A percentile compares a stretch with the other conserved stretches of the same genome.
phyloP scores from a whole-genome alignment of 305 asterid genomes.

The Solanum hybrid region DNA sequence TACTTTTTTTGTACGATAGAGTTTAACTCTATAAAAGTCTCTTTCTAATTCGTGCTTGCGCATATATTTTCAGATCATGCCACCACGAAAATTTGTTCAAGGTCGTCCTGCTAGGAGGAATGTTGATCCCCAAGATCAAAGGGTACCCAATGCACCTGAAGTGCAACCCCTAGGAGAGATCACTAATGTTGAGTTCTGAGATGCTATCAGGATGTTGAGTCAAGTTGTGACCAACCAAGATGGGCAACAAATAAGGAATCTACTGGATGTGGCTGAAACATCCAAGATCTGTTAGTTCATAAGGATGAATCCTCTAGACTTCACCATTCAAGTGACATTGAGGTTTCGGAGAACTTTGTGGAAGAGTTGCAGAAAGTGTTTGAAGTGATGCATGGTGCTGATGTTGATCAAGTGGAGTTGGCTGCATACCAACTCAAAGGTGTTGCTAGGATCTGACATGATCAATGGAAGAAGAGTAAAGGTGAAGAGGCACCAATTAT shows the following conservation, averaged over 20 bases:
- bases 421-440: neutral
- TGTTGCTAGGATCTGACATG: neutral
- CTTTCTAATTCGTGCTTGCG: no score
- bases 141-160: neutral
- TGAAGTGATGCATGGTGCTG: neutral
- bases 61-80: no score
- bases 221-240: neutral
- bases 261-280: neutral
- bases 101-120: no score
- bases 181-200: neutral
- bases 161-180: neutral
- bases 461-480: neutral
- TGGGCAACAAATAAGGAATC: neutral
- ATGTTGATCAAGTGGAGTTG: neutral
- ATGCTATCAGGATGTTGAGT: neutral
- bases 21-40: no score
- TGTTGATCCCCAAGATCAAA: neutral
- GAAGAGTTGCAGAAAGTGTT: neutral
- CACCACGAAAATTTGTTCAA: no score
- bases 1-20: no score
- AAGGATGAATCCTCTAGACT: no score
- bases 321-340: no score
- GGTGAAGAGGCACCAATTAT: neutral
- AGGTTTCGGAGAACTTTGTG: neutral
- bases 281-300: neutral